Evolutionary conservation across 2,329 filamentous ascomycete genomes (phyloP), one percentile per base, ranked within the genome.

Genomic region (Leptographium galeiforme): DNA sequence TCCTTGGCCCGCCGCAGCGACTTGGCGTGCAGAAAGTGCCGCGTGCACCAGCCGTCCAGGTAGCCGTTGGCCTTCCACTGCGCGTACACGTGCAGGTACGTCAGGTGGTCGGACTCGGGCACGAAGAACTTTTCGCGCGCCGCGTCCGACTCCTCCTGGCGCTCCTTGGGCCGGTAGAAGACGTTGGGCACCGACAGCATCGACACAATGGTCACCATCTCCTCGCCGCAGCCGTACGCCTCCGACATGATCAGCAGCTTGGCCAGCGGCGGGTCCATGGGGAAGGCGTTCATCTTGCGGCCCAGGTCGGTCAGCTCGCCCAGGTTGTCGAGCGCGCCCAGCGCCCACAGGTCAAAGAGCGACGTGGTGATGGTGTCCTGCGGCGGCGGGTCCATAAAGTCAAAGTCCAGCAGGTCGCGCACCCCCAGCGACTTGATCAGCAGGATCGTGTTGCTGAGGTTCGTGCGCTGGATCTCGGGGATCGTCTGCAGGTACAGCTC

Each of bases 81-180:
- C 8, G 84, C 85, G 70, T 95, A 98, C 1, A 98, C 93, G 63
- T 97, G 90, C 4, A 98, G 79, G 45, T 96, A 86, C 0, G 93
- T 98, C 43, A 98, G 74, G 66, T 98, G 93, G 66, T 98, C 93
- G 2, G 89, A 96, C 68, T 98, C 93, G 33, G 93, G 89, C 8
- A 98, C 93, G 70, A 95, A 97, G 69, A 98, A 98, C 67, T 97
- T 97, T 66, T 98, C 93, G 33, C 91, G 82, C 38, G 93, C 90
- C 0, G 90, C 84, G 63, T 98, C 93, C 7, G 91, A 93, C 71
- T 98, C 93, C 64, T 98, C 93, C 63, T 95, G 87, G 1, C 93
- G 85, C 68, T 98, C 94, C 66, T 95, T 96, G 4, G 93, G 93
- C 8, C 94, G 82, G 71, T 96, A 97, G 70, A 97, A 98, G 33